phyloP scores from a whole-genome alignment of 192 early-diverging fungal genomes.

The Coemansia sp. region DNA sequence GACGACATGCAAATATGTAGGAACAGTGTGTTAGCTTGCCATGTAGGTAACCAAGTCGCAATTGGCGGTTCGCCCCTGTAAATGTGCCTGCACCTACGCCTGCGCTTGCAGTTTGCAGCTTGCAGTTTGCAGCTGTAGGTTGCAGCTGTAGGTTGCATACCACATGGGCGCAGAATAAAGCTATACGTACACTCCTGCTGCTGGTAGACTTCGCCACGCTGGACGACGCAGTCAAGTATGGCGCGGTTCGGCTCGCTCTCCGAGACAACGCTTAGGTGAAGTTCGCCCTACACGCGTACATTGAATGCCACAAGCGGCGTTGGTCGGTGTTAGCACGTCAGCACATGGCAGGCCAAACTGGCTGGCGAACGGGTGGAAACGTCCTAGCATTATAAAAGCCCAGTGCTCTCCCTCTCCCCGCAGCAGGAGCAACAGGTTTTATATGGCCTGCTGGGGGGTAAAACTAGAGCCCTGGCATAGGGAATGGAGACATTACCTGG shows the following conservation, averaged over 20 bases:
- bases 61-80: not conserved
- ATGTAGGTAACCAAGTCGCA: not conserved
- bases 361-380: not conserved
- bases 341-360: not conserved
- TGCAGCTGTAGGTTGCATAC: not conserved
- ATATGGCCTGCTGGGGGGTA: not conserved
- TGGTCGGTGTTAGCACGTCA: slow-evolving; percentile 11
- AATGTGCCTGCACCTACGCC: not conserved
- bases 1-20: not conserved
- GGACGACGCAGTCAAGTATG: slow-evolving; percentile 77
- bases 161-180: not conserved
- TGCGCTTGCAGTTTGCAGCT: not conserved
- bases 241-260: slow-evolving; percentile 58
- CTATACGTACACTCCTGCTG: slow-evolving; percentile 79
- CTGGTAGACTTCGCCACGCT: slow-evolving; percentile 73
- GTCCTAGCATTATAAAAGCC: not conserved
- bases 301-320: slow-evolving; percentile 1
- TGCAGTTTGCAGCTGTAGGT: too few relatives aligned
- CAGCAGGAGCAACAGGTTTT: not conserved
- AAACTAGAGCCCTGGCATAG: not conserved
- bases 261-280: slow-evolving; percentile 67
- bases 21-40: not conserved
- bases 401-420: not conserved
- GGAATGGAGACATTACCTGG: slow-evolving; percentile 50
- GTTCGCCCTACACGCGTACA: slow-evolving; percentile 55